Evolutionary conservation across 2,329 filamentous ascomycete species (phyloP), one percentile per base, ranked within the genome.

Genomic region (Alternaria ethzedia): DNA sequence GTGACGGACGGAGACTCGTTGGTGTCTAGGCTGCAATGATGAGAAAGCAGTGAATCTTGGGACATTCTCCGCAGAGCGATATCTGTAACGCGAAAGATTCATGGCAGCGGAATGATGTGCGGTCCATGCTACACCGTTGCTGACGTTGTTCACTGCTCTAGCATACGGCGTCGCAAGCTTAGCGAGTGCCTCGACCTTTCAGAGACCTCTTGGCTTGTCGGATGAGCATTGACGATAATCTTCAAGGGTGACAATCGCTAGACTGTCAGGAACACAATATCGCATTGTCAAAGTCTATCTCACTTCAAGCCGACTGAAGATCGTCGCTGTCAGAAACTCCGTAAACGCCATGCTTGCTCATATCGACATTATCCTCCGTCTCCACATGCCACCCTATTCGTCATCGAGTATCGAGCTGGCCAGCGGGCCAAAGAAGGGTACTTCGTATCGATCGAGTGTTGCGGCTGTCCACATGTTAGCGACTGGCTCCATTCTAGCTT

Each of bases 371-470:
- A 45, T 11, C 20, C 23, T 25, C 45, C 15, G 21, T 13, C 28
- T 21, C n/a, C 9, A n/a, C 1, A 8, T 21, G 4, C 32, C 17
- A 0, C 51, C 7, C 45, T 57, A 91, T 79, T 97, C 96, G 76
- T 97, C 92, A 75, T 97, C 95, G 61, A 98, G 86, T 76, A 97
- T 95, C 25, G 91, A 91, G 80, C 91, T 97, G 46, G 96, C 96
- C 71, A 97, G 83, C 45, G 86, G 86, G 5, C 96, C 96, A 74
- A 98, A 91, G 75, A 97, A 89, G 0, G 95, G 95, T 3, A 97
- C 86, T 80, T 98, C 94, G 66, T 90, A 96, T 77, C 95, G 83
- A 70, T 84, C 78, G 44, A 90, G 82, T 2, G 86, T 89, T 66
- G 90, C 88, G 55, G 89, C 88, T 90, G 69, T 43, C 41, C 20